Evolutionary conservation across 1,284 basidiomycete genomes (phyloP), one percentile per base, ranked within the genome.

Genomic region (Fomes fomentarius): DNA sequence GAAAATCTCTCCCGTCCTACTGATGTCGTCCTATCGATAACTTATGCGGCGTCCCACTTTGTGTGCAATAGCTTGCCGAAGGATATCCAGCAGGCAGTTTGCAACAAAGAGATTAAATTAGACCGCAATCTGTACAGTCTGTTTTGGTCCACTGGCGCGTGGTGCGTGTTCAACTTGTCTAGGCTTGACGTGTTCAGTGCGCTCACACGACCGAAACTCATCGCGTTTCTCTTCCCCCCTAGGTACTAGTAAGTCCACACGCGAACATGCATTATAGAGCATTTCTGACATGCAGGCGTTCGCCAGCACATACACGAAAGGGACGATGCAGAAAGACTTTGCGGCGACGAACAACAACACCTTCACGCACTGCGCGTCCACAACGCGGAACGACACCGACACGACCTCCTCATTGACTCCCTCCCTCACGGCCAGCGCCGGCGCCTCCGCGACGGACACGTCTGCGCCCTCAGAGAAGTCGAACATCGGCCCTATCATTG

Each of bases 331-430:
- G 26, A 51, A 42, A 22, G 50, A 57, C 43, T 54, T 61, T 28
- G 54, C 59, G 19, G 52, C 49, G 12, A 46, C 54, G n/a, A 59
- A 61, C 47, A 63, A 63, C 47, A 63, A 63, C 52, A 61, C 62
- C 10, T 63, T 63, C 47, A 63, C 57, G n/a, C 41, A 59, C 11
- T 61, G 57, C 41, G 54, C 53, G 15, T 58, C 56, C 4, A 61
- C 60, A 6, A 55, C 52, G 15, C 39, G 38, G 15, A 54, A 54
- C 47, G 43, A 31, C 10, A 56, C 53, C 9, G 39, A 26, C 2
- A 41, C 53, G 2, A 44, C 28, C 24, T 38, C 47, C 22, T 25
- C n/a, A n/a, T n/a, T 15, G 7, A 33, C 30, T 31, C 15, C 15
- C 12, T 45, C 52, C 1, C n/a, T 30, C 7, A 25, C 43, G 5